phyloP scores from a whole-genome alignment of 192 early-diverging fungal species.

The Coemansia sp. region DNA sequence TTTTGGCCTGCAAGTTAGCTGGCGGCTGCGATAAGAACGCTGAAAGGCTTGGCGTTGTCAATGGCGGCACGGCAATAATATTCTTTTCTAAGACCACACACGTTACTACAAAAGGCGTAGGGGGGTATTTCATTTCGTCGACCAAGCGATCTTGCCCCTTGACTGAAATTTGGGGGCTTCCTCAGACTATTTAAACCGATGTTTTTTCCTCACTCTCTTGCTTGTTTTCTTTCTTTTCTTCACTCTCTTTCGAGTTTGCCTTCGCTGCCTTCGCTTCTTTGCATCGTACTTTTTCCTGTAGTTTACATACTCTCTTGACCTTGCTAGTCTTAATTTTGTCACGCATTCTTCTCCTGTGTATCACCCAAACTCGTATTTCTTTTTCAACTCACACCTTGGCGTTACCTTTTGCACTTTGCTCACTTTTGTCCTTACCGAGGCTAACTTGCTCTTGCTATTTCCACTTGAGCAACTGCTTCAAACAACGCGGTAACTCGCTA shows the following conservation, averaged over 20 bases:
- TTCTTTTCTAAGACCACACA: too few species aligned
- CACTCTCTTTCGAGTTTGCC: slow-evolving; percentile 1
- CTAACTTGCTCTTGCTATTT: neutral
- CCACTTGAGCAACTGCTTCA: neutral
- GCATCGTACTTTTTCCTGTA: neutral
- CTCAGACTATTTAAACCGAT: neutral
- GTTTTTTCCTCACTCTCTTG: neutral
- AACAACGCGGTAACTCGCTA: neutral
- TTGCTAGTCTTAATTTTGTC: neutral
- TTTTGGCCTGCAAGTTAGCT: too few species aligned
- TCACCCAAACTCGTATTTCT: neutral
- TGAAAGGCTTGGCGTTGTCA: too few species aligned
- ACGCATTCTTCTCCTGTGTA: neutral
- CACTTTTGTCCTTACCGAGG: neutral
- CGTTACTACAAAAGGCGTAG: too few species aligned
- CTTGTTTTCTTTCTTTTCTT: neutral
- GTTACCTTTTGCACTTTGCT: neutral
- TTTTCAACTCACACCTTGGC: neutral
- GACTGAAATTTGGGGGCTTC: too few species aligned
- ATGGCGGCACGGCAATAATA: too few species aligned
- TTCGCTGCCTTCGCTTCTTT: neutral
- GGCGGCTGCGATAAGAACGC: too few species aligned
- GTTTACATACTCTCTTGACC: neutral
- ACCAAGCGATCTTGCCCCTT: too few species aligned
- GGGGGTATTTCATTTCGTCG: too few species aligned